Percentiles rank a stretch among this genome's conserved stretches.
These are phyloP conservation scores for Tuber melanosporum DNA, from an alignment of 495 filamentous ascomycete species.

Conservation along the genomic window DNA sequence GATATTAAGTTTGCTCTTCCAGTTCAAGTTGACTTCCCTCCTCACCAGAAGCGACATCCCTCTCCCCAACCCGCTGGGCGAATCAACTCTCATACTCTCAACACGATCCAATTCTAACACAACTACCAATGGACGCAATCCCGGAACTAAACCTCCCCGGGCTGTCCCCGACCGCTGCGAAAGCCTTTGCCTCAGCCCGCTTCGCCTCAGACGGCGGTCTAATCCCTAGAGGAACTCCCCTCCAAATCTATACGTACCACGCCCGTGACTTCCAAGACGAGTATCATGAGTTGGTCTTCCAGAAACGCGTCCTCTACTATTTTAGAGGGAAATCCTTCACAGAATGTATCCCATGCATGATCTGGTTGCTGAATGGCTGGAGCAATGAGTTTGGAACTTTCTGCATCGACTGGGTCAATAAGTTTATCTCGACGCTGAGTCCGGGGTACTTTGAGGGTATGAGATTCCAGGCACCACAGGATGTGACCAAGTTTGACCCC, in stretches of 20 bases:
- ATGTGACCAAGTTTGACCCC: neutral
- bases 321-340: neutral
- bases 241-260: neutral
- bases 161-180: neutral
- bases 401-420: neutral
- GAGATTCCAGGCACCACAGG: neutral
- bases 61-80: neutral
- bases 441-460: neutral
- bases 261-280: neutral
- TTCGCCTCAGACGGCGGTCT: neutral
- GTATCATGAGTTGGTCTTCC: neutral
- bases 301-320: neutral
- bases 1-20: neutral
- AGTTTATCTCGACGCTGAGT: neutral
- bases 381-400: neutral
- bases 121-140: neutral
- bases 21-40: neutral
- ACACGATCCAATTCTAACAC: neutral
- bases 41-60: neutral
- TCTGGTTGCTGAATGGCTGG: neutral
- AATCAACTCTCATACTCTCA: neutral
- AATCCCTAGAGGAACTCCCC: neutral
- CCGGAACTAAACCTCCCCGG: neutral
- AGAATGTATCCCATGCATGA: neutral
- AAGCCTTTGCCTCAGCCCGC: neutral